phyloP scores from a whole-genome alignment of 2,329 filamentous ascomycete genomes.

The Huntiella decipiens region DNA sequence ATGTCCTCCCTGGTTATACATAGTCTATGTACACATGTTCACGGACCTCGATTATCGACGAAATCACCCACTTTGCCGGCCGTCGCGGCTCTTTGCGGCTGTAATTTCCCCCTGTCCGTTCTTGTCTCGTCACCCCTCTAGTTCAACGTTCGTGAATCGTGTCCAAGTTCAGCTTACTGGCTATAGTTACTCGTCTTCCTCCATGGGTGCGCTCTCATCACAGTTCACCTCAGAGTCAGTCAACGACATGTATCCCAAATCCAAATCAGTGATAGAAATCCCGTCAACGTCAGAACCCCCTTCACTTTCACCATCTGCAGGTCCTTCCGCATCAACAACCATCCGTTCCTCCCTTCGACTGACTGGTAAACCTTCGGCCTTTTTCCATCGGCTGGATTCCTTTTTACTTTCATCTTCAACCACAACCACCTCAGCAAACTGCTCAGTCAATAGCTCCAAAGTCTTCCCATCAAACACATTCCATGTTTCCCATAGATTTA shows the following conservation, averaged over 20 bases:
- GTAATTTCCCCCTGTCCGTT: not conserved
- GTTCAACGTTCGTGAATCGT: no score
- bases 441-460: conserved; percentile 49
- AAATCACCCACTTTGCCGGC: no score
- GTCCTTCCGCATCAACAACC: conserved; percentile 26
- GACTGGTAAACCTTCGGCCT: conserved; percentile 23
- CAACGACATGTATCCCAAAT: conserved; percentile 18
- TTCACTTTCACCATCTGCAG: not conserved
- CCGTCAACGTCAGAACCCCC: conserved; percentile 12
- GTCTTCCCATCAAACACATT: conserved; percentile 55
- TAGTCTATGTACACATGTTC: no score
- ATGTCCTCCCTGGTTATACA: no score
- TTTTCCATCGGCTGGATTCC: conserved; percentile 29
- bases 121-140: not conserved
- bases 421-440: conserved; percentile 35
- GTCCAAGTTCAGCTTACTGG: no score
- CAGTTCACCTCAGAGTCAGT: conserved; percentile 21
- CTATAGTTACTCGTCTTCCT: conserved; percentile 19
- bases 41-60: no score
- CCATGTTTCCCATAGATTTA: conserved; percentile 55
- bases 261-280: conserved; percentile 18
- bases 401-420: conserved; percentile 16
- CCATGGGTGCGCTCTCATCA: conserved; percentile 22
- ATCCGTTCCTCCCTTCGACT: conserved; percentile 19
- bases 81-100: not conserved